phyloP scores from a whole-genome alignment of 2,329 filamentous ascomycete genomes.

The Alternaria gansuensis region DNA sequence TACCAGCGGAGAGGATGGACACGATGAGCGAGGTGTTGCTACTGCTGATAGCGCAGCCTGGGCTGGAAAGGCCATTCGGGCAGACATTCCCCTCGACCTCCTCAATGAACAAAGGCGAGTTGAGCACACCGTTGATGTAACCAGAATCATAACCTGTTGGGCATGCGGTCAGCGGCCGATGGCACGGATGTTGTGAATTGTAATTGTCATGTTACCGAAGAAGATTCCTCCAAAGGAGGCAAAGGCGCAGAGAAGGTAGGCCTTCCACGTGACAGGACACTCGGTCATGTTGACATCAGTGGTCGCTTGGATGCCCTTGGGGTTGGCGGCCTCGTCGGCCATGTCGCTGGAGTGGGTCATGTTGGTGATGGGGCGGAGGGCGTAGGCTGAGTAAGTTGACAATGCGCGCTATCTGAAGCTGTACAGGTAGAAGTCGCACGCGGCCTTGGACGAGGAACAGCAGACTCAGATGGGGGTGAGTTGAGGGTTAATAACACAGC shows the following conservation, averaged over 20 bases:
- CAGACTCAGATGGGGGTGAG: neutral
- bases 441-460: slow-evolving; percentile 5
- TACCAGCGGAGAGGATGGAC: slow-evolving; percentile 83
- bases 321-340: slow-evolving; percentile 10
- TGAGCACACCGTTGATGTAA: slow-evolving; percentile 74
- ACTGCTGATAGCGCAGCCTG: slow-evolving; percentile 5
- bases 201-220: slow-evolving; percentile 56
- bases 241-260: slow-evolving; percentile 58
- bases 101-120: slow-evolving; percentile 50
- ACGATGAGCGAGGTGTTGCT: slow-evolving; percentile 75
- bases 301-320: slow-evolving; percentile 9
- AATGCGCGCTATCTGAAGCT: slow-evolving; percentile 4
- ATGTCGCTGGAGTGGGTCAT: slow-evolving; percentile 2
- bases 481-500: slow-evolving; percentile 8
- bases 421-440: slow-evolving; percentile 8
- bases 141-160: slow-evolving; percentile 74
- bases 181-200: neutral
- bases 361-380: neutral
- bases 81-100: slow-evolving; percentile 51
- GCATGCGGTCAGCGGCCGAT: neutral
- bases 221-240: slow-evolving; percentile 68
- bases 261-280: slow-evolving; percentile 59
- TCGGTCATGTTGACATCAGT: slow-evolving; percentile 37
- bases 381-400: slow-evolving; percentile 4
- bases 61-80: neutral